phyloP scores from a whole-genome alignment of 1,139 yeast genomes.

The Scheffersomyces lignicola region DNA sequence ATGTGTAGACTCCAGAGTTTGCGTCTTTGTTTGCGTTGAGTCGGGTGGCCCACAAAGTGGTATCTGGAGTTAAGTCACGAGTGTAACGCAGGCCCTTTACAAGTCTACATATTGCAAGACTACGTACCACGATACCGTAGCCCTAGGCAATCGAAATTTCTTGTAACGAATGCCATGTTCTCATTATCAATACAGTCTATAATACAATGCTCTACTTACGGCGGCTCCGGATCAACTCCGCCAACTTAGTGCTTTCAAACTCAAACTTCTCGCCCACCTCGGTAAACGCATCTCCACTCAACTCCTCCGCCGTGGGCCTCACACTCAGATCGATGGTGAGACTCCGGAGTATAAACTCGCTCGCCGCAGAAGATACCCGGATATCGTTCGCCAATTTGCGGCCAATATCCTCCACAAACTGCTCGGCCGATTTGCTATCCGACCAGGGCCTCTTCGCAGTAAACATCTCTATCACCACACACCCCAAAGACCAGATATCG shows the following conservation, averaged over 20 bases:
- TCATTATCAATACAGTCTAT: no score
- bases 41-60: no score
- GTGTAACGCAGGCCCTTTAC: no score
- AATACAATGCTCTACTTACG: no score
- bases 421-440: conserved; percentile 82
- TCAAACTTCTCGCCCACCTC: conserved; percentile 46
- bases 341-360: conserved; percentile 71
- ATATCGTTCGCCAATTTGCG: conserved; percentile 32
- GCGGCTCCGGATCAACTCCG: conserved; percentile 37
- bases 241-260: conserved; percentile 66
- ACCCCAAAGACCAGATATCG: conserved; percentile 90
- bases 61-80: no score
- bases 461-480: conserved; percentile 94
- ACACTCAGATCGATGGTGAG: conserved; percentile 77
- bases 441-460: conserved; percentile 87
- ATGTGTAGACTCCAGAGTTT: no score
- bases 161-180: no score
- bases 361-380: conserved; percentile 61
- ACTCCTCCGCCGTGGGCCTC: conserved; percentile 82
- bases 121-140: no score
- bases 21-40: no score
- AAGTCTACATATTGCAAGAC: no score
- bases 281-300: conserved; percentile 67
- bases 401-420: conserved; percentile 82
- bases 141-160: no score